phyloP scores from a whole-genome alignment of 75 land plant genomes.

The Pseudotsuga menziesii region DNA sequence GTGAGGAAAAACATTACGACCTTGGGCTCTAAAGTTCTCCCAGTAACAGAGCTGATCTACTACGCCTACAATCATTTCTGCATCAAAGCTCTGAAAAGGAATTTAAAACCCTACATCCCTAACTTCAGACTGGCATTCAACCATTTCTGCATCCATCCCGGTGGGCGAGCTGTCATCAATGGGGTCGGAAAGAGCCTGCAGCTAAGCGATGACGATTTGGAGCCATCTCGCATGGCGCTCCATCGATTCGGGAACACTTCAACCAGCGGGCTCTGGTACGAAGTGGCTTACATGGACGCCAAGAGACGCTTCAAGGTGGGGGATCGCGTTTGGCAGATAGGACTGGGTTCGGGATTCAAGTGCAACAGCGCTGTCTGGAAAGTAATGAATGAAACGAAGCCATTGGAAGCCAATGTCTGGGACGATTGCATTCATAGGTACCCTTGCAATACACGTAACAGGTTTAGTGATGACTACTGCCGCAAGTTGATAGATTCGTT shows the following conservation, averaged over 20 bases:
- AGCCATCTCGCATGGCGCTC: slow-evolving; percentile 60
- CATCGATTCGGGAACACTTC: slow-evolving; percentile 70
- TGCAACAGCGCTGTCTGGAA: slow-evolving; percentile 39
- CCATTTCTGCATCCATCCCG: slow-evolving; percentile 57
- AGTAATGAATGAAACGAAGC: slow-evolving; percentile 12
- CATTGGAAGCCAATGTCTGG: not conserved
- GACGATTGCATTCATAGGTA: not conserved
- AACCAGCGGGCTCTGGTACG: slow-evolving; percentile 56
- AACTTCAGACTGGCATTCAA: slow-evolving; percentile 54
- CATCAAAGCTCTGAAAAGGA: slow-evolving; percentile 7
- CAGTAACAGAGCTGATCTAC: not conserved
- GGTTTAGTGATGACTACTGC: not conserved
- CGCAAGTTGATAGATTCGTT: not conserved
- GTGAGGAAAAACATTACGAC: not conserved
- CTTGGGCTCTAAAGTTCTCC: not conserved
- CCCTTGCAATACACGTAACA: not conserved
- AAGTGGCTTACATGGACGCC: slow-evolving; percentile 55
- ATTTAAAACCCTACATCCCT: slow-evolving; percentile 14
- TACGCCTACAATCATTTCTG: not conserved
- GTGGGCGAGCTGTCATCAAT: slow-evolving; percentile 50
- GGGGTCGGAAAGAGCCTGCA: slow-evolving; percentile 26
- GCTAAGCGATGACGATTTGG: slow-evolving; percentile 37
- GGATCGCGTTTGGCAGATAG: slow-evolving; percentile 24
- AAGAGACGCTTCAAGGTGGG: slow-evolving; percentile 60
- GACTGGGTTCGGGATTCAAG: slow-evolving; percentile 31